A percentile compares a stretch with the other conserved stretches of the same genome.
These are phyloP conservation scores for Triticum dicoccoides DNA, from an alignment of 176 grass and related monocot species.

Conservation along the genomic window DNA sequence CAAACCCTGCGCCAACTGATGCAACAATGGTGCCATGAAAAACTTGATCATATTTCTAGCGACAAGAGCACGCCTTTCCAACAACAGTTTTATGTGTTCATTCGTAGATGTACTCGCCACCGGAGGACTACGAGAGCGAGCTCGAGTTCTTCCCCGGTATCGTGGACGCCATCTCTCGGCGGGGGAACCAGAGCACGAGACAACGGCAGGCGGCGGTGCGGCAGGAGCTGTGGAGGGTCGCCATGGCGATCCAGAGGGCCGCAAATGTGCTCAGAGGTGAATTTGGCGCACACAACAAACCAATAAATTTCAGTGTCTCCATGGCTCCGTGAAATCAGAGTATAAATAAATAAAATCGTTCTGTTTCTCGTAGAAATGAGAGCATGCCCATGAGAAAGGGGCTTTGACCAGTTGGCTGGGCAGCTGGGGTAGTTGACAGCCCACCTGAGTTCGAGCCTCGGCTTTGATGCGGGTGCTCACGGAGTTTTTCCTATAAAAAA, in stretches of 20 bases:
- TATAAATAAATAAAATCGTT: not conserved
- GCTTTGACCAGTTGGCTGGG: no score
- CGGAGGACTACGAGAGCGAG: conserved; percentile 70
- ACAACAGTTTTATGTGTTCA: not conserved
- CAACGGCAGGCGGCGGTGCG: conserved; percentile 14
- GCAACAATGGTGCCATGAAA: not conserved
- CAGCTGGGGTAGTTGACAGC: no score
- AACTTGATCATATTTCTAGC: not conserved
- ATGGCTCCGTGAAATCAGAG: conserved; percentile 13
- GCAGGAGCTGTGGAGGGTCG: conserved; percentile 74
- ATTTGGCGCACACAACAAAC: conserved; percentile 16
- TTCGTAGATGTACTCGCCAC: conserved; percentile 79
- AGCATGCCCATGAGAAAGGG: not conserved
- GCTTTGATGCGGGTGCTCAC: no score
- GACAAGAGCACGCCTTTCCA: not conserved
- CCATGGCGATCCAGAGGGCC: conserved; percentile 63
- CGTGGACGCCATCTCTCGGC: conserved; percentile 58
- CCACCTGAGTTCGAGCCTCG: no score
- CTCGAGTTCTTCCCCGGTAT: conserved; percentile 74
- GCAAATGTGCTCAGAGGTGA: conserved; percentile 58
- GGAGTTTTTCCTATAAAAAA: no score
- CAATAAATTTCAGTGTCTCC: not conserved
- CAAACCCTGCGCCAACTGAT: not conserved
- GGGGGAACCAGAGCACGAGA: not conserved
- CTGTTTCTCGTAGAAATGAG: not conserved